Conservation (phyloP, 116 monocot genomes). For the Cymodocea nodosa region DNA sequence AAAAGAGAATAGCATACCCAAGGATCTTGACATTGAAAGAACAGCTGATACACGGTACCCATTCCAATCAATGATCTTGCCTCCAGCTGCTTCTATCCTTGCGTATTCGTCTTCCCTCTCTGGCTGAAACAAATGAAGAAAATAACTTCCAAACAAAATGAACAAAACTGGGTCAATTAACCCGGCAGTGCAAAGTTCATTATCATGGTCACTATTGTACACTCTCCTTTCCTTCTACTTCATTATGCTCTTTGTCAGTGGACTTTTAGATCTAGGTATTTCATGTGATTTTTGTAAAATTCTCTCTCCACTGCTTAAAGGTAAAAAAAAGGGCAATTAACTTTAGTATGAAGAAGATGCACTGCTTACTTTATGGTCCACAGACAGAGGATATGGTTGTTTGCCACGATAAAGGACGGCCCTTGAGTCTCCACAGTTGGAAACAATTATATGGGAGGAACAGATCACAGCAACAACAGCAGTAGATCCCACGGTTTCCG, state of each 20-base stretch:
- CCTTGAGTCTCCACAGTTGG: conserved; percentile 80
- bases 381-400: conserved; percentile 51
- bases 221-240: no score
- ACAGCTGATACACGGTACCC: conserved; percentile 79
- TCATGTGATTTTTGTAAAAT: no score
- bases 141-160: not conserved
- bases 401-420: conserved; percentile 78
- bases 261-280: no score
- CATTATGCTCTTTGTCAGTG: no score
- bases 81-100: conserved; percentile 73
- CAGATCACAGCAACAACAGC: conserved; percentile 65
- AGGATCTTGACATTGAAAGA: conserved; percentile 82
- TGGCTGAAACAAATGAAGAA: conserved; percentile 38
- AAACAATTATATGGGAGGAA: conserved; percentile 63
- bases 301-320: no score
- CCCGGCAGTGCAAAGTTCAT: no score
- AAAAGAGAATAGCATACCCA: conserved; percentile 30
- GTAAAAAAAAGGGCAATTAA: no score
- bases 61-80: conserved; percentile 83
- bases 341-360: not conserved
- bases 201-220: no score
- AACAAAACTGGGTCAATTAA: no score
- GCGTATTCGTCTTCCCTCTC: conserved; percentile 70
- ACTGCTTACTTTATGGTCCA: conserved; percentile 72
- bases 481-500: conserved; percentile 74